phyloP scores from a whole-genome alignment of 2,329 filamentous ascomycete genomes.

The Aspergillus quadricinctus region DNA sequence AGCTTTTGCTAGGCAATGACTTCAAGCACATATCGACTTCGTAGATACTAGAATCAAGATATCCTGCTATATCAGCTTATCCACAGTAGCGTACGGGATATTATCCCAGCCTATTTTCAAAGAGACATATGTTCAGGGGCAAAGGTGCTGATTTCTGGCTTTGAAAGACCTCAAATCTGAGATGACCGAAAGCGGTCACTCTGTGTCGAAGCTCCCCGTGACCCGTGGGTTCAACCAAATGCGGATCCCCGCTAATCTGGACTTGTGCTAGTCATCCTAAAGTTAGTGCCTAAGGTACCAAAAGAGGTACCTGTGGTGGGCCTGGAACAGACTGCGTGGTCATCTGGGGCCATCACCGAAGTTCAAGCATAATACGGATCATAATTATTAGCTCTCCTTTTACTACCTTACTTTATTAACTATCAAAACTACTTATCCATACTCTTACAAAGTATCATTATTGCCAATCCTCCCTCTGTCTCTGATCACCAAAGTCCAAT shows the following conservation, averaged over 20 bases:
- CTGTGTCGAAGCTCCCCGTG: too few relatives aligned
- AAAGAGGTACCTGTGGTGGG: neutral
- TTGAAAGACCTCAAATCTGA: too few relatives aligned
- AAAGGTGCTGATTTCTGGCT: too few relatives aligned
- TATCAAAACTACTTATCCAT: neutral
- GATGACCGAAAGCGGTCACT: too few relatives aligned
- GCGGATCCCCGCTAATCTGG: neutral
- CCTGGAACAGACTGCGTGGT: slow-evolving; percentile 4
- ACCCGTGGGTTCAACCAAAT: neutral
- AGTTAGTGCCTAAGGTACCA: neutral
- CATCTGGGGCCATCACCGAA: neutral
- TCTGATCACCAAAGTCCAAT: neutral
- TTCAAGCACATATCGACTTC: too few relatives aligned
- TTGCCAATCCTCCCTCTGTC: neutral
- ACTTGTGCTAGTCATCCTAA: neutral
- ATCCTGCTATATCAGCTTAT: too few relatives aligned
- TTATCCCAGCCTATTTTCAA: too few relatives aligned
- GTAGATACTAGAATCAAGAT: too few relatives aligned
- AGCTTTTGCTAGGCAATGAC: too few relatives aligned
- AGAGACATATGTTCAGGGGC: too few relatives aligned
- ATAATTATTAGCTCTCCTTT: neutral
- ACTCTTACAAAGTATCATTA: neutral
- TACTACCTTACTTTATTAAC: neutral
- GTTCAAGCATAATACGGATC: neutral
- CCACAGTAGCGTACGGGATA: too few relatives aligned